Percentiles rank a stretch among this genome's conserved stretches.
Evolutionary conservation across 176 grass and related monocot species (phyloP).

Genomic region (Metroxylon sagu): DNA sequence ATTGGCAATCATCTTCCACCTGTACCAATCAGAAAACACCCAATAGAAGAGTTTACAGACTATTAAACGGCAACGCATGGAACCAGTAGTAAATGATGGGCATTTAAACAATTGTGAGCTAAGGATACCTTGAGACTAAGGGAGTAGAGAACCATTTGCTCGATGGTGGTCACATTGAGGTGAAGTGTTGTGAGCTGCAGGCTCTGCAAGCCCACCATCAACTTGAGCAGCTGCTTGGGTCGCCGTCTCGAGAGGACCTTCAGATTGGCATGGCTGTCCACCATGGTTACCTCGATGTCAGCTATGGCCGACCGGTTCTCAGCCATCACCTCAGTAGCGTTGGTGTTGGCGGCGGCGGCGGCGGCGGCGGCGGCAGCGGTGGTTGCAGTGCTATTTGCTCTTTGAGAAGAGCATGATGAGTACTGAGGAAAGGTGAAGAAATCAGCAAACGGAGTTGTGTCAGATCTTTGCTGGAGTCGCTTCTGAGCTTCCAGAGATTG

Average conservation of each 20-base stretch:
- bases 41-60: background rate
- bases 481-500: conserved; percentile 7
- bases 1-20: conserved; percentile 18
- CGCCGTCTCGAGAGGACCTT: conserved; percentile 5
- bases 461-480: background rate
- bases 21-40: background rate
- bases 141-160: conserved; percentile 14
- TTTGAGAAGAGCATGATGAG: background rate
- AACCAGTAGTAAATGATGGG: too few relatives aligned
- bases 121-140: conserved; percentile 12
- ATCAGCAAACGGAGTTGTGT: conserved; percentile 1
- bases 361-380: background rate
- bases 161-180: conserved; percentile 18
- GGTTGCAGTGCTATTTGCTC: too few relatives aligned
- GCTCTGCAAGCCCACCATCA: conserved; percentile 3
- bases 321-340: background rate
- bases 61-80: background rate
- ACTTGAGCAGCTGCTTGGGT: conserved; percentile 13
- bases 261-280: conserved; percentile 13
- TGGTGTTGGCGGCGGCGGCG: background rate
- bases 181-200: conserved; percentile 9
- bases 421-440: conserved; percentile 19
- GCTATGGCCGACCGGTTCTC: background rate
- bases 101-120: too few relatives aligned
- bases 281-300: conserved; percentile 21